Conservation (phyloP, 306 rosid genomes). For the Fragaria vesca region DNA sequence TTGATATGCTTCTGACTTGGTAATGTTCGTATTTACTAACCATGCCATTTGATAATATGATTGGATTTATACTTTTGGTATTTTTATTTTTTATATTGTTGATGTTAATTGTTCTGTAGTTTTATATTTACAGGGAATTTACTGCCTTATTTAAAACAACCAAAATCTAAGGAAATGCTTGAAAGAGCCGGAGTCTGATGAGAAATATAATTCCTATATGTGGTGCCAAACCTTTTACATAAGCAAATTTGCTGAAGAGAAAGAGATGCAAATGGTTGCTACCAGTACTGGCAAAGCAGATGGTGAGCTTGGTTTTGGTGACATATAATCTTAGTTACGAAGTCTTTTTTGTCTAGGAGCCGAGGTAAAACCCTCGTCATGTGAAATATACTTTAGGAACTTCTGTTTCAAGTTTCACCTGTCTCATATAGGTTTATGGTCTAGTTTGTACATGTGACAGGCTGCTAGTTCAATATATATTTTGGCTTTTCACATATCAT, state of each 20-base stretch:
- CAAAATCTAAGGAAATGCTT: slow-evolving; percentile 20
- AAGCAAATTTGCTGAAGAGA: slow-evolving; percentile 14
- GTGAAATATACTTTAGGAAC: not conserved
- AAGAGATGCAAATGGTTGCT: slow-evolving; percentile 12
- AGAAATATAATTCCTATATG: not conserved
- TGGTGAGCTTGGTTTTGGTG: slow-evolving; percentile 22
- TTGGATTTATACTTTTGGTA: not conserved
- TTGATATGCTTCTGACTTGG: slow-evolving; percentile 41
- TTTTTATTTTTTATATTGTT: not conserved
- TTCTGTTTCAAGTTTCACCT: not conserved
- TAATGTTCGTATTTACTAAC: slow-evolving; percentile 23
- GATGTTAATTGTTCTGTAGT: slow-evolving; percentile 1
- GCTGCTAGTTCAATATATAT: slow-evolving; percentile 1
- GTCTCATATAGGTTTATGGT: not conserved
- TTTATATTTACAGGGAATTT: slow-evolving; percentile 7
- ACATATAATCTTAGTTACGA: not conserved
- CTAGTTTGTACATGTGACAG: slow-evolving; percentile 22
- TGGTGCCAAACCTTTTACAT: not conserved
- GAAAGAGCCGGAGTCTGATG: slow-evolving; percentile 3
- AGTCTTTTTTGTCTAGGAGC: slow-evolving; percentile 24
- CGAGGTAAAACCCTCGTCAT: slow-evolving; percentile 18
- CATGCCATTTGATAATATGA: not conserved
- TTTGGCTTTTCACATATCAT: not conserved
- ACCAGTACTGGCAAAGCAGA: slow-evolving; percentile 9
- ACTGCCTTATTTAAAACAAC: slow-evolving; percentile 22